Evolutionary conservation across 2,329 filamentous ascomycete genomes (phyloP).

Genomic region (Aspergillus sojae): DNA sequence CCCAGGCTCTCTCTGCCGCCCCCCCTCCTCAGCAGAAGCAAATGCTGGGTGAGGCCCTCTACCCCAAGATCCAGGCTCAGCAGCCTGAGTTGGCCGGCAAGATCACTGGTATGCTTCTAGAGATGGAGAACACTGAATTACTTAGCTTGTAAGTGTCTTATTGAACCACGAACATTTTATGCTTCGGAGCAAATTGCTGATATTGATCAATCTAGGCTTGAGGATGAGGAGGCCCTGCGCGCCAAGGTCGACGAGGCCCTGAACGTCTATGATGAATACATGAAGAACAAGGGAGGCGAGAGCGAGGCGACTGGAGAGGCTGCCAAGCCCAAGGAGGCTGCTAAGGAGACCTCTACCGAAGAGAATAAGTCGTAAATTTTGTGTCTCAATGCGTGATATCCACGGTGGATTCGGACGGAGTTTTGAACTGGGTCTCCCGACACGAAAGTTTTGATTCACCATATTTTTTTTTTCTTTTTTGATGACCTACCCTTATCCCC

Average conservation of each 20-base stretch:
- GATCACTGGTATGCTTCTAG: conserved; percentile 98
- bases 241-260: conserved; percentile 97
- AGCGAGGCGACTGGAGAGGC: conserved; percentile 45
- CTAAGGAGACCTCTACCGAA: conserved; percentile 46
- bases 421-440: conserved; percentile 22
- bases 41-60: conserved; percentile 94
- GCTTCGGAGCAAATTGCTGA: conserved; percentile 10
- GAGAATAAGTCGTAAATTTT: conserved; percentile 44
- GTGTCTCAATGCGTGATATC: conserved; percentile 24
- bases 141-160: conserved; percentile 80
- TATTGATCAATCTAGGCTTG: conserved; percentile 62
- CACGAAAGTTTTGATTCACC: conserved; percentile 35
- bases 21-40: conserved; percentile 89
- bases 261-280: conserved; percentile 96
- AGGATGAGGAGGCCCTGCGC: conserved; percentile 84
- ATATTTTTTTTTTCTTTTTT: conserved; percentile 38
- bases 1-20: conserved; percentile 54
- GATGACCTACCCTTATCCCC: conserved; percentile 34
- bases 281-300: conserved; percentile 74
- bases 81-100: conserved; percentile 97
- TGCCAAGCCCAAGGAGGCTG: conserved; percentile 47
- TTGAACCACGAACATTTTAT: neutral
- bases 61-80: conserved; percentile 95
- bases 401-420: conserved; percentile 11
- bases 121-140: conserved; percentile 97